phyloP scores from a whole-genome alignment of 208 protist genomes.

The Trypanosoma mega region DNA sequence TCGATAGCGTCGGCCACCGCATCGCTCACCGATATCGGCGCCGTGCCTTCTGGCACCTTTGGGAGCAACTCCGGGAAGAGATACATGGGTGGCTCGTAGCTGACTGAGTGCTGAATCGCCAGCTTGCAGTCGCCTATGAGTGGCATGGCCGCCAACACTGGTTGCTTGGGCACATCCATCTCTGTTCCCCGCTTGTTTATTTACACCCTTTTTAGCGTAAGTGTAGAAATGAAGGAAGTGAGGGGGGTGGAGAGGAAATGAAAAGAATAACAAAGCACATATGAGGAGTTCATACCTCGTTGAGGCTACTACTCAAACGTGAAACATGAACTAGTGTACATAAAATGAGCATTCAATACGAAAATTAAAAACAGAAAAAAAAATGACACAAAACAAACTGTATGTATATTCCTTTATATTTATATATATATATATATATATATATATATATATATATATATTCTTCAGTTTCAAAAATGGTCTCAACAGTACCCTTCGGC shows the following conservation, averaged over 20 bases:
- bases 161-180: slow-evolving; percentile 11
- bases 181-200: slow-evolving; percentile 1
- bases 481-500: too few relatives aligned
- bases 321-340: neutral
- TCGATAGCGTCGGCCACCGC: slow-evolving; percentile 75
- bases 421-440: too few relatives aligned
- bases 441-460: too few relatives aligned
- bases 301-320: too few relatives aligned
- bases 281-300: too few relatives aligned
- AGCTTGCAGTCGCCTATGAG: slow-evolving; percentile 73
- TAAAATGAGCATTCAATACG: too few relatives aligned
- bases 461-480: too few relatives aligned
- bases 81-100: slow-evolving; percentile 87
- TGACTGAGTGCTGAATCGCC: slow-evolving; percentile 46
- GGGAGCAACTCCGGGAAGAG: slow-evolving; percentile 82
- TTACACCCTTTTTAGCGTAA: too few relatives aligned
- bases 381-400: too few relatives aligned
- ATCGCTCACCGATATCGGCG: slow-evolving; percentile 66
- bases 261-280: neutral
- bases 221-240: neutral
- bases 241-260: neutral
- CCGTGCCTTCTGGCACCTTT: slow-evolving; percentile 61
- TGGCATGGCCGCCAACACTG: slow-evolving; percentile 6
- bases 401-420: too few relatives aligned
- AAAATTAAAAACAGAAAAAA: too few relatives aligned